Base-by-base conservation (phyloP, 177 flowering plant genomes). In the Vitis hybrid region DNA sequence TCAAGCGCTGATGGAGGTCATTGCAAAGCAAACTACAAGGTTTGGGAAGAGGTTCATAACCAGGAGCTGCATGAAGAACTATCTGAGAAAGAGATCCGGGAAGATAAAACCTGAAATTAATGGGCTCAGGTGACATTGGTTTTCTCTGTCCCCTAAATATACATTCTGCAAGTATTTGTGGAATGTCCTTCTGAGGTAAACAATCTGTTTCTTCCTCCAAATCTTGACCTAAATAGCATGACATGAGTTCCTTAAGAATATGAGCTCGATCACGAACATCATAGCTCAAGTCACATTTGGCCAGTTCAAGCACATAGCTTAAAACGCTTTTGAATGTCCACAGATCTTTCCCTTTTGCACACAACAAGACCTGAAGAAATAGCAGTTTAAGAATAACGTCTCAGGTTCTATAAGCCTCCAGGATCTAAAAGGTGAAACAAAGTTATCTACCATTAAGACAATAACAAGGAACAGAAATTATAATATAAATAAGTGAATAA, bases 61-160 rank as follows among this genome's bases (percentile, higher is more conserved):
- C 97, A 18, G 99, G 99, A 78, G 98, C 98, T 62, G 97, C 92
- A 88, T 95, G 99, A 71, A 93, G 86, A 73, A 93, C 99, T 70
- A 95, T 83, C 78, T 90, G 98, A 32, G 99, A 95, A 80, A 95
- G 97, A 82, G 99, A 93, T 19, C 99, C 99, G 68, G 99, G 99
- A 73, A 95, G 94, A 82, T 91, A 95, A 76, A 89, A 80, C 13
- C 93, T 86, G 57, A 70, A 60, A 72, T 78, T 81, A 9, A 68
- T 72, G 14, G 88, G 73, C 60, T 77, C 77, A 52, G 78, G 21
- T 12, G 77, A 72, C 9, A 69, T 52, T 60, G 72, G 68, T 70
- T 79, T 83, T 70, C 68, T 55, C 67, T 87, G 72, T 65, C 84
- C 77, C 65, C 81, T 74, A 71, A 90, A 83, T 62, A 90, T 67